Conservation (phyloP, 179 eudicot genomes). For the Beta corolliflora region DNA sequence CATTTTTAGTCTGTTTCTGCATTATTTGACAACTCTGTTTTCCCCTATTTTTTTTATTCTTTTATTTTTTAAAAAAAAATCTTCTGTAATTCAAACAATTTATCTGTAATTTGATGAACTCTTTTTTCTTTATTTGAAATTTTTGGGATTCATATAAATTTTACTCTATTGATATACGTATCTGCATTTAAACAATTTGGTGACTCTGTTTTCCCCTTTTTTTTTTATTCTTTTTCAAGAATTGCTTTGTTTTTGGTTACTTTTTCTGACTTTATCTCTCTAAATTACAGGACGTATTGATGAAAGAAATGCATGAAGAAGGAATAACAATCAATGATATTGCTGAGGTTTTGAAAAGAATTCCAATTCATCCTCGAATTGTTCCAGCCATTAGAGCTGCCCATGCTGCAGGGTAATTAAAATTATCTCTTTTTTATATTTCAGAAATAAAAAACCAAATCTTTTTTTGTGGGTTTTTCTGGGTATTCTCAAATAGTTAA, state of each 20-base stretch:
- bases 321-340: conserved; percentile 74
- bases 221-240: neutral
- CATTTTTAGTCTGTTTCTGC: no score
- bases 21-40: no score
- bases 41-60: neutral
- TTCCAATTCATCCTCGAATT: conserved; percentile 76
- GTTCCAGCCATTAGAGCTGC: conserved; percentile 72
- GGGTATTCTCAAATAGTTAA: neutral
- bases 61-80: neutral
- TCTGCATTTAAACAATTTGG: no score
- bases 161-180: no score
- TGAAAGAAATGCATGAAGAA: conserved; percentile 64
- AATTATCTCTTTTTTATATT: neutral
- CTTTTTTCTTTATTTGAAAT: no score
- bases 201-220: conserved; percentile 4
- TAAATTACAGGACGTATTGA: conserved; percentile 59
- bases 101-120: no score
- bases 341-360: conserved; percentile 49
- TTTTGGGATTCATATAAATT: no score
- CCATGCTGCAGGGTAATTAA: conserved; percentile 66
- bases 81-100: no score
- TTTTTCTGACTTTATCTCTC: neutral
- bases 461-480: neutral
- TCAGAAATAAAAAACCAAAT: neutral
- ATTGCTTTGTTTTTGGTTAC: no score